Evolutionary conservation across 1,139 yeast species (phyloP), one percentile per base, ranked within the genome.

Genomic region (Saccharomyces hybrid): DNA sequence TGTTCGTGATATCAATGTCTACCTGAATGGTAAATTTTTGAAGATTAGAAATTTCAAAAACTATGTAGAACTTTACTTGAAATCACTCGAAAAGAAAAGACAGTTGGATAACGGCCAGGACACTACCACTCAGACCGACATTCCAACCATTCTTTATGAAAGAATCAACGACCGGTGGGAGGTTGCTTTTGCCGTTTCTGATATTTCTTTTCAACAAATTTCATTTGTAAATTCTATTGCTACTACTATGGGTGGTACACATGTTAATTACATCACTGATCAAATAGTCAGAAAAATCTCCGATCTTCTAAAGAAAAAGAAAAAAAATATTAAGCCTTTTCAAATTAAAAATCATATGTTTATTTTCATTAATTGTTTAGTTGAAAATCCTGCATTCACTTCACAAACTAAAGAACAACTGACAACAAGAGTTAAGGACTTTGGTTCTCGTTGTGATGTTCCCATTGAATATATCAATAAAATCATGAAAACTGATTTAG

Each of bases 211-310:
- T 72, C 88, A 89, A 62, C 99, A 95, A 70, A 95, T 95, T 47
- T 90, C 98, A 51, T 95, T 95, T 74, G 99, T 93, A 26, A 95
- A 95, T 69, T 90, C 97, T 3, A 95, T 95, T 67, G 99, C 99
- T 0, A 95, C 99, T 0, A 93, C 99, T 0, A 76, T 91, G 1
- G 99, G 99, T 57, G 99, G 99, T 62, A 88, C 99, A 0, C 99
- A 95, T 70, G 95, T 91, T 47, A 89, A 86, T 63, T 84, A 86
- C 67, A 80, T 91, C 48, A 78, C 95, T 3, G 97, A 93, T 69
- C 90, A 91, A 72, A 80, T 95, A 55, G 86, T 88, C 30, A 80
- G 78, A 56, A 89, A 88, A 68, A 86, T 89, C 44, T 74, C 84
- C 30, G 88, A 88, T 23, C 75, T 78, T 38, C 79, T 90, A 64